Percentiles rank a stretch among this genome's conserved stretches.
phyloP scores from a whole-genome alignment of 2,329 filamentous ascomycete species.

The Aureobasidium sp. region DNA sequence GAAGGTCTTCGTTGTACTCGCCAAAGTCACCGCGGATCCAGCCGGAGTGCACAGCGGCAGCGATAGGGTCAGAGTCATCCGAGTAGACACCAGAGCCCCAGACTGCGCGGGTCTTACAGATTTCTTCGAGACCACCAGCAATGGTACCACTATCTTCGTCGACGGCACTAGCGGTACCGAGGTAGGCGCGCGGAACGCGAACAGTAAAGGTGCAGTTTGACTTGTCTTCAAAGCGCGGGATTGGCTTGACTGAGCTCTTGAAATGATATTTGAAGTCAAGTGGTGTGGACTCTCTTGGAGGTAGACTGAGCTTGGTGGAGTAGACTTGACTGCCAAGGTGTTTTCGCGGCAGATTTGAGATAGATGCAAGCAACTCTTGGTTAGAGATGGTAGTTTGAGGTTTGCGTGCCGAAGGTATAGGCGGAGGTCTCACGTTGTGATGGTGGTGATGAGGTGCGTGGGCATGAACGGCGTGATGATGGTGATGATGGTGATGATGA shows the following conservation, averaged over 20 bases:
- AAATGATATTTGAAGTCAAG: conserved; percentile 51
- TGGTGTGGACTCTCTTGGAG: conserved; percentile 29
- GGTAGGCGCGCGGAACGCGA: conserved; percentile 72
- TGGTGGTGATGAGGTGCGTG: conserved; percentile 34
- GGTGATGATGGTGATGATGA: conserved; percentile 36
- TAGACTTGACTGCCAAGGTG: conserved; percentile 85
- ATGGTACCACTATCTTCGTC: conserved; percentile 13
- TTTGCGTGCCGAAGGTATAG: conserved; percentile 43
- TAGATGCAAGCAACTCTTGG: conserved; percentile 62
- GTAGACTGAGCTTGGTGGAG: conserved; percentile 53
- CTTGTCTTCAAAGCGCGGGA: conserved; percentile 69
- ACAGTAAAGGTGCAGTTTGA: conserved; percentile 89
- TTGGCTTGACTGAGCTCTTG: conserved; percentile 56
- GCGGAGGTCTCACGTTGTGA: conserved; percentile 23
- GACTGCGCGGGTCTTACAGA: conserved; percentile 69
- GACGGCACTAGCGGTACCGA: conserved; percentile 39
- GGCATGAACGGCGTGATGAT: conserved; percentile 33
- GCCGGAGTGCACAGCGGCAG: conserved; percentile 85
- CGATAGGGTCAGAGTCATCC: conserved; percentile 89
- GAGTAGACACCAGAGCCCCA: conserved; percentile 96
- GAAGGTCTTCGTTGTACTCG: conserved; percentile 38
- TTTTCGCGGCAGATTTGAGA: conserved; percentile 62
- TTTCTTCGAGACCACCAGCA: conserved; percentile 57
- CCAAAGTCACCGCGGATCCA: conserved; percentile 88
- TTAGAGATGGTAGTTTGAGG: conserved; percentile 61